Conservation (phyloP, 768 basidiomycete genomes). For the Rhizopogon salebrosus region DNA sequence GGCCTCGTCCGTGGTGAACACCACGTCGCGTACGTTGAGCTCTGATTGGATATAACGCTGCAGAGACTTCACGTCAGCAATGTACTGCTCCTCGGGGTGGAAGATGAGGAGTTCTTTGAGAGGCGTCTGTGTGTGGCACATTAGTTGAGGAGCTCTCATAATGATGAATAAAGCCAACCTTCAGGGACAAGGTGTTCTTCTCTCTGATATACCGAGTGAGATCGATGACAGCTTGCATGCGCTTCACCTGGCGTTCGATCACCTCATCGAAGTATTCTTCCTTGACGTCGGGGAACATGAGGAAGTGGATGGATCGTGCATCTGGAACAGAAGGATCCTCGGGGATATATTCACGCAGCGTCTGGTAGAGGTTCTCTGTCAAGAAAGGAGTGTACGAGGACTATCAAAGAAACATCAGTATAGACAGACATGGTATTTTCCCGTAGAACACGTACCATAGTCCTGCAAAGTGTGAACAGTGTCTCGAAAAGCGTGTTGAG, state of each 20-base stretch:
- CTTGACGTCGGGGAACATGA: slow-evolving; percentile 89
- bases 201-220: slow-evolving; percentile 86
- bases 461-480: slow-evolving; percentile 87
- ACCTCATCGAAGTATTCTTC: slow-evolving; percentile 91
- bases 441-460: slow-evolving; percentile 62
- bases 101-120: slow-evolving; percentile 90
- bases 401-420: slow-evolving; percentile 32
- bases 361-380: slow-evolving; percentile 94
- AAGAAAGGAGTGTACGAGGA: slow-evolving; percentile 98
- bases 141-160: not conserved
- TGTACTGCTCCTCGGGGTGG: slow-evolving; percentile 81
- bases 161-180: slow-evolving; percentile 49
- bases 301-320: slow-evolving; percentile 90
- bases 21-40: slow-evolving; percentile 87
- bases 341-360: slow-evolving; percentile 80
- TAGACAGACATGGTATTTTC: not conserved
- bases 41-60: slow-evolving; percentile 90
- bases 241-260: slow-evolving; percentile 90
- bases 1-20: slow-evolving; percentile 86
- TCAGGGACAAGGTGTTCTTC: slow-evolving; percentile 78
- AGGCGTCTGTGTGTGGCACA: slow-evolving; percentile 56
- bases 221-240: slow-evolving; percentile 95
- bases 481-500: slow-evolving; percentile 96
- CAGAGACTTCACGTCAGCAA: slow-evolving; percentile 79
- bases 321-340: slow-evolving; percentile 67